Conservation (phyloP, 345 rosid genomes). For the Draba incana region DNA sequence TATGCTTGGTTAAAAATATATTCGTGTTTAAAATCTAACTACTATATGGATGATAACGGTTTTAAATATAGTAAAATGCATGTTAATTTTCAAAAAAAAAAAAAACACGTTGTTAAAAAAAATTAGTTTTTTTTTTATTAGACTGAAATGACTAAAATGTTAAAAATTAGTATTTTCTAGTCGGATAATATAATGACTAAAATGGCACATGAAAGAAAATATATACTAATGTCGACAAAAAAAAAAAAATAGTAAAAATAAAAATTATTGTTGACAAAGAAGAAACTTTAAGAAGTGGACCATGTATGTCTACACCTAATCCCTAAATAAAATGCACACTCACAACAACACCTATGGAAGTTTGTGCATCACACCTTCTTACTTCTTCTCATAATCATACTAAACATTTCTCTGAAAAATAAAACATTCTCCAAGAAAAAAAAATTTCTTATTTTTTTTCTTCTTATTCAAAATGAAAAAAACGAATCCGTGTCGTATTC, state of each 20-base stretch:
- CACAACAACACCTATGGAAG: conserved; percentile 36
- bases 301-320: conserved; percentile 45
- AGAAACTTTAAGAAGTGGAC: conserved; percentile 45
- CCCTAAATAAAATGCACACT: conserved; percentile 40
- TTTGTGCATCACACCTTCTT: conserved; percentile 40
- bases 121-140: too few species aligned
- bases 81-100: background rate
- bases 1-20: background rate
- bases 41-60: too few species aligned
- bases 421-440: conserved; percentile 28
- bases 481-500: conserved; percentile 35
- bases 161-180: too few species aligned
- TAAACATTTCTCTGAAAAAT: background rate
- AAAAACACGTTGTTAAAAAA: too few species aligned
- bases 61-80: background rate
- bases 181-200: too few species aligned
- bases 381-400: conserved; percentile 30
- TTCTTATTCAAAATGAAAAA: background rate
- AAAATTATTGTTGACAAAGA: conserved; percentile 42
- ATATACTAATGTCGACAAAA: background rate
- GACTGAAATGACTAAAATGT: too few species aligned
- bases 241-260: too few species aligned
- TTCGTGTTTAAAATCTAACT: background rate
- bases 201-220: background rate
- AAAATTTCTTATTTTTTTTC: background rate